phyloP scores from a whole-genome alignment of 1,139 yeast species.

The Nakaseomyces delphensis region DNA sequence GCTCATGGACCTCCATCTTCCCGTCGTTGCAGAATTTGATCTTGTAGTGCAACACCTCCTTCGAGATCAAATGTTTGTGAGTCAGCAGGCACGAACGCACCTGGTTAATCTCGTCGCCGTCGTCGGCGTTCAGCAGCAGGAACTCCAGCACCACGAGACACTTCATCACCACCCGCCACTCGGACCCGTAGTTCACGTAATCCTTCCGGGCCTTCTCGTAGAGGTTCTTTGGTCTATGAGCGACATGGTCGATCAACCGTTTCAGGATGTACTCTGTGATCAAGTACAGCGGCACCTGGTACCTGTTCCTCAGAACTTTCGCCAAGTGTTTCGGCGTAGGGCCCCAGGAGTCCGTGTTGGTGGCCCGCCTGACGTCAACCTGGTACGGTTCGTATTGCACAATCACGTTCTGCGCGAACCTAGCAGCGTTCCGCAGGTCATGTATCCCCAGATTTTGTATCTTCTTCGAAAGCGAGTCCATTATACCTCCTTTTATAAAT shows the following conservation, averaged over 20 bases:
- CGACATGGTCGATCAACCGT: conserved; percentile 31
- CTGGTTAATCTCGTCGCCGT: conserved; percentile 30
- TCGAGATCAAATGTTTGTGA: conserved; percentile 27
- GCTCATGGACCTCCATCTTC: conserved; percentile 32
- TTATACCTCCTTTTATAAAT: too few relatives aligned
- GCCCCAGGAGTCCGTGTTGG: conserved; percentile 42
- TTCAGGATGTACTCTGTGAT: conserved; percentile 30
- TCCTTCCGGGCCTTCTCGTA: conserved; percentile 34
- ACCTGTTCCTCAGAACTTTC: conserved; percentile 30
- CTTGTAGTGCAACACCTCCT: conserved; percentile 26
- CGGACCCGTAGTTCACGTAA: conserved; percentile 34
- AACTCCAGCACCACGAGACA: conserved; percentile 33
- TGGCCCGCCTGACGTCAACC: conserved; percentile 36
- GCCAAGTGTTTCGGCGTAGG: conserved; percentile 37
- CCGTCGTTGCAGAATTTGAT: conserved; percentile 31
- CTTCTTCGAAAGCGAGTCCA: conserved; percentile 31
- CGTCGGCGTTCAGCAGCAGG: conserved; percentile 27
- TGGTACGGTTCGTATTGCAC: conserved; percentile 34
- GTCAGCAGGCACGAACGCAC: conserved; percentile 26
- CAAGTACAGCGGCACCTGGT: conserved; percentile 29
- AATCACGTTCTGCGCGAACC: conserved; percentile 33
- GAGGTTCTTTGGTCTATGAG: conserved; percentile 29
- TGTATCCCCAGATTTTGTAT: conserved; percentile 32
- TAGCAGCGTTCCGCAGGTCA: conserved; percentile 33
- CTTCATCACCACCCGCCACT: conserved; percentile 34